phyloP scores from a whole-genome alignment of 176 grass and related monocot genomes.

The bread wheat (Triticum aestivum) region DNA sequence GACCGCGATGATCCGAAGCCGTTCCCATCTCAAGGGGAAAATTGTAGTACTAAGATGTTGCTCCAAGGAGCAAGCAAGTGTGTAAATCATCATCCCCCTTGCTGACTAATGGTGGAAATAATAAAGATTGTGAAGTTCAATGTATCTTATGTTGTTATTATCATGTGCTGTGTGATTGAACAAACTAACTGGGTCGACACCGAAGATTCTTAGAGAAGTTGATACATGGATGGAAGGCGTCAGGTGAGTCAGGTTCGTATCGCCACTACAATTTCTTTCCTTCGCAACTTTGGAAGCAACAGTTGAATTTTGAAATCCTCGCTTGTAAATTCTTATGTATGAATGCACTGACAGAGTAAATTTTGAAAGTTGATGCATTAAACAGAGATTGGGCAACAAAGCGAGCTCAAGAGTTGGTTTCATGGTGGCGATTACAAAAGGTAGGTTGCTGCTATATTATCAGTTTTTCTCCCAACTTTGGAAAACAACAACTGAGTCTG shows the following conservation, averaged over 20 bases:
- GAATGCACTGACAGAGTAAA: background rate
- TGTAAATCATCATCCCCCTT: background rate
- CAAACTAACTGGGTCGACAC: background rate
- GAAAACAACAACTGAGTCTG: background rate
- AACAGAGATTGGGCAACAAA: background rate
- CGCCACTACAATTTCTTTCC: too few relatives aligned
- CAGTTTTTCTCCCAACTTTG: background rate
- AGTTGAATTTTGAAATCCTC: too few relatives aligned
- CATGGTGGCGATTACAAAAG: background rate
- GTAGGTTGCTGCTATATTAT: background rate
- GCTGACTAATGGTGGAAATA: background rate
- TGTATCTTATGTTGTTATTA: background rate
- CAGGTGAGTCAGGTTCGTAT: too few relatives aligned
- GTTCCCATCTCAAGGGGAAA: too few relatives aligned
- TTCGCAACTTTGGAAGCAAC: too few relatives aligned
- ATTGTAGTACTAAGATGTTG: too few relatives aligned
- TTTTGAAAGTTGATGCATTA: background rate
- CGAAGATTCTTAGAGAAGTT: too few relatives aligned
- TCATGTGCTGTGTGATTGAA: background rate
- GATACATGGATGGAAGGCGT: too few relatives aligned
- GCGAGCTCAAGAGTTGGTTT: background rate
- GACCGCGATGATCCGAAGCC: too few relatives aligned
- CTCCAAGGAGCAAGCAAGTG: too few relatives aligned
- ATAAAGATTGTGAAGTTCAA: background rate
- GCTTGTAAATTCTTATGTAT: too few relatives aligned